phyloP scores from a whole-genome alignment of 2,329 filamentous ascomycete species.

The Aspergillus proliferans region DNA sequence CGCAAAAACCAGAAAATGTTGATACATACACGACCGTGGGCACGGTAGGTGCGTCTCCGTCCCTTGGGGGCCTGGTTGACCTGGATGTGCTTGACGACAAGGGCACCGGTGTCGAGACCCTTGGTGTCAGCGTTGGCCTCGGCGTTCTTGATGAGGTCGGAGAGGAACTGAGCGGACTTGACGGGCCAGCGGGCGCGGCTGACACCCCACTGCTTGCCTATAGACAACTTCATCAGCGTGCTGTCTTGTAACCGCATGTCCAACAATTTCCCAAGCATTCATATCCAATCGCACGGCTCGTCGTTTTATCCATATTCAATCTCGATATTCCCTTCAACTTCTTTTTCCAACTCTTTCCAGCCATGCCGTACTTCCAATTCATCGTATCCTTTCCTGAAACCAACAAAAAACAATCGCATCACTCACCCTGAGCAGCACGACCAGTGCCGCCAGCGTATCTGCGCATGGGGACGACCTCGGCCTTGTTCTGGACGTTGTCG shows the following conservation, averaged over 20 bases:
- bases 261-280: neutral
- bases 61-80: conserved; percentile 99
- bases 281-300: neutral
- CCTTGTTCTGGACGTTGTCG: conserved; percentile 95
- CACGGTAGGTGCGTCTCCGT: conserved; percentile 98
- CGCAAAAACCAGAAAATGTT: neutral
- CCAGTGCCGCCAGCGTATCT: conserved; percentile 94
- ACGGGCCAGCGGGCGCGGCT: conserved; percentile 96
- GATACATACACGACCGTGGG: conserved; percentile 93
- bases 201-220: conserved; percentile 99
- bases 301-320: no score
- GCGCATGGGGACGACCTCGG: conserved; percentile 97
- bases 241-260: neutral
- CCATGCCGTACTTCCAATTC: neutral
- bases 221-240: conserved; percentile 17
- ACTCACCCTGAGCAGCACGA: conserved; percentile 95
- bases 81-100: conserved; percentile 99
- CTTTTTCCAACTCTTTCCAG: conserved; percentile 4
- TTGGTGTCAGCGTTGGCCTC: conserved; percentile 96
- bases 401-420: neutral
- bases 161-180: conserved; percentile 98
- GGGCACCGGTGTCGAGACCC: conserved; percentile 93
- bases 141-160: conserved; percentile 94
- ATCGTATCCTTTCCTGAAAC: neutral
- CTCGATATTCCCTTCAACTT: no score